These are phyloP conservation scores for Pseudogymnoascus sp. DNA, from an alignment of 2,329 filamentous ascomycete species.

Conservation along the genomic window DNA sequence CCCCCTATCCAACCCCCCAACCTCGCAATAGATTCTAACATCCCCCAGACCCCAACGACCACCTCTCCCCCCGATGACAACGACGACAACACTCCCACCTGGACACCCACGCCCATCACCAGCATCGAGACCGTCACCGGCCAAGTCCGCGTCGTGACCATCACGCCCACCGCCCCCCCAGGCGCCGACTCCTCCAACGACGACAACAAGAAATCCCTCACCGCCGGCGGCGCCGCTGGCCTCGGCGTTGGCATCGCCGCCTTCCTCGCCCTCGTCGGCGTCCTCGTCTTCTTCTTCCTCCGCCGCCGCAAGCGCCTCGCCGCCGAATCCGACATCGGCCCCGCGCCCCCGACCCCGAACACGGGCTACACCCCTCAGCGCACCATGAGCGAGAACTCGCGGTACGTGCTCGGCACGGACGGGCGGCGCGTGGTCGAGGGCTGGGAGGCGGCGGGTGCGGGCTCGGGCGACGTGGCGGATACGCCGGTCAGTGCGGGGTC, in stretches of 20 bases:
- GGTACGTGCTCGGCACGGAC: conserved; percentile 28
- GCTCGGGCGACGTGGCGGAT: not conserved
- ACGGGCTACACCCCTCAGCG: conserved; percentile 22
- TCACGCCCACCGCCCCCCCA: conserved; percentile 35
- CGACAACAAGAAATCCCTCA: conserved; percentile 27
- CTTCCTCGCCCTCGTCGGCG: conserved; percentile 33
- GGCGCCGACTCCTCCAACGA: conserved; percentile 18
- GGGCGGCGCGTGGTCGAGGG: conserved; percentile 25
- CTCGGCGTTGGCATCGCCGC: conserved; percentile 44
- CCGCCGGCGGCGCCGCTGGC: conserved; percentile 42
- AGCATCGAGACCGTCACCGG: conserved; percentile 49
- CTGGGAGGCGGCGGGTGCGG: conserved; percentile 22
- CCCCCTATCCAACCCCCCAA: not conserved
- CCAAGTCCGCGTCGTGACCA: conserved; percentile 46
- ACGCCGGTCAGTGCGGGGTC: conserved; percentile 11
- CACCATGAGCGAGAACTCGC: conserved; percentile 29
- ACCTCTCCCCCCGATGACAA: not conserved
- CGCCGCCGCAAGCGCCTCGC: conserved; percentile 36
- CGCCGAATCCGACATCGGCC: conserved; percentile 30
- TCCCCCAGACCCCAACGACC: conserved; percentile 7
- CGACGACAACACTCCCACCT: conserved; percentile 15
- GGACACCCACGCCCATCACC: conserved; percentile 29
- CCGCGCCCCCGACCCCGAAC: conserved; percentile 16
- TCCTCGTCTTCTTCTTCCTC: conserved; percentile 34
- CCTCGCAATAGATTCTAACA: not conserved